phyloP scores from a whole-genome alignment of 495 filamentous ascomycete genomes.

The Tuber aestivum region DNA sequence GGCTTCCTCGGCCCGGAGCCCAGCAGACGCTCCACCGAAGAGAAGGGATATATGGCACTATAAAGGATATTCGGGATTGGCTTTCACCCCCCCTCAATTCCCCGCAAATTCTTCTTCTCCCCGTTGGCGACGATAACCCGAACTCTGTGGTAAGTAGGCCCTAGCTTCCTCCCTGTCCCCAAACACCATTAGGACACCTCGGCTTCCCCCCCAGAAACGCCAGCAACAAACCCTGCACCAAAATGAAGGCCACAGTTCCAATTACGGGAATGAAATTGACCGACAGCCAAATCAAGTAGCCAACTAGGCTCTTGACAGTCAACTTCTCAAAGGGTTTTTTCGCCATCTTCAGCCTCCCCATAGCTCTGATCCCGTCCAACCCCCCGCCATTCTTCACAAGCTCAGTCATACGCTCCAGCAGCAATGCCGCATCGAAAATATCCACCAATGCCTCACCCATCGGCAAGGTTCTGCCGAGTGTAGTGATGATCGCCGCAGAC shows the following conservation, averaged over 20 bases:
- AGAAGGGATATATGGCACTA: background rate
- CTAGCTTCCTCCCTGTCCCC: conserved; percentile 17
- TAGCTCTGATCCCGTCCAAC: conserved; percentile 54
- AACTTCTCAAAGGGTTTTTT: conserved; percentile 64
- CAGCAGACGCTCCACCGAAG: background rate
- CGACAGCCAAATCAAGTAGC: conserved; percentile 57
- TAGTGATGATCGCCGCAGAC: conserved; percentile 66
- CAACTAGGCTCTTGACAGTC: conserved; percentile 22
- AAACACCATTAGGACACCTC: background rate
- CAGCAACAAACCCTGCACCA: conserved; percentile 56
- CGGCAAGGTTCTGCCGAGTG: conserved; percentile 65
- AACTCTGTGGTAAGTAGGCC: conserved; percentile 28
- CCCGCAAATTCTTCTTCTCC: conserved; percentile 28
- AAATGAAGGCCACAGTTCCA: conserved; percentile 74
- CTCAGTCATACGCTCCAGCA: conserved; percentile 51
- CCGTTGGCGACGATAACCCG: conserved; percentile 18
- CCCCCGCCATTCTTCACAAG: conserved; percentile 69
- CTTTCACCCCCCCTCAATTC: background rate
- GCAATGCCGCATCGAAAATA: conserved; percentile 78
- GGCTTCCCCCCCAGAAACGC: background rate
- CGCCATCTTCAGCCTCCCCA: conserved; percentile 67
- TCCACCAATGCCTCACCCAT: conserved; percentile 78
- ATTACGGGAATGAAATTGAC: conserved; percentile 88
- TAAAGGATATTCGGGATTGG: background rate
- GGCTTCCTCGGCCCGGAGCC: background rate